Evolutionary conservation across 805 yeast genomes (phyloP).

Genomic region (Teunomyces tritomae): DNA sequence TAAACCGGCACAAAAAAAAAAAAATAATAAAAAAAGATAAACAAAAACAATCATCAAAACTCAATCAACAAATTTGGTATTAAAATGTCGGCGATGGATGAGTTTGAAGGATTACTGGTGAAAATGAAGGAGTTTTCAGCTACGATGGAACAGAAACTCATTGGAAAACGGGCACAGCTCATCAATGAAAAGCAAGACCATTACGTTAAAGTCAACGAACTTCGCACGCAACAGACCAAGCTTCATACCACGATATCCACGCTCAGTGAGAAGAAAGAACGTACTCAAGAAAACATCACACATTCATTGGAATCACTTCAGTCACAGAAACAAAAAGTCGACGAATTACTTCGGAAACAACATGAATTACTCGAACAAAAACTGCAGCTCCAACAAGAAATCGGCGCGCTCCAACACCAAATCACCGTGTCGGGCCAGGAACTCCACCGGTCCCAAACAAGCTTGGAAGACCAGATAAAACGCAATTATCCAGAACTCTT

Average conservation of each 20-base stretch:
- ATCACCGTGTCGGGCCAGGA: conserved; percentile 29
- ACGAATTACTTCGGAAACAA: conserved; percentile 35
- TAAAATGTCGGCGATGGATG: conserved; percentile 18
- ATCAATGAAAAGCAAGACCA: conserved; percentile 34
- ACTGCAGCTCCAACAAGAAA: conserved; percentile 21
- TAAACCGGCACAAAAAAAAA: neutral
- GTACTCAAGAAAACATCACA: conserved; percentile 25
- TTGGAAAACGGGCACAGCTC: conserved; percentile 30
- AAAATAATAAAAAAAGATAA: neutral
- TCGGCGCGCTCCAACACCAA: conserved; percentile 30
- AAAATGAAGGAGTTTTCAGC: conserved; percentile 40
- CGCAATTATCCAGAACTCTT: conserved; percentile 51
- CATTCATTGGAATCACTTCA: conserved; percentile 21
- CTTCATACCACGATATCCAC: conserved; percentile 30
- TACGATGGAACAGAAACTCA: conserved; percentile 33
- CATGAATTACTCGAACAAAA: conserved; percentile 29
- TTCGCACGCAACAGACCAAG: conserved; percentile 27
- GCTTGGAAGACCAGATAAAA: conserved; percentile 42
- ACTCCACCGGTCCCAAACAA: conserved; percentile 28
- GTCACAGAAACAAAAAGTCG: conserved; percentile 33
- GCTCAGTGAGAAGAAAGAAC: conserved; percentile 22
- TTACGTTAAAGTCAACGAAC: conserved; percentile 26
- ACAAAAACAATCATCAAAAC: neutral
- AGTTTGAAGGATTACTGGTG: conserved; percentile 34
- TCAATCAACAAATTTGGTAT: neutral